Evolutionary conservation across 2,329 filamentous ascomycete species (phyloP).

Genomic region (Curvularia hawaiiensis): DNA sequence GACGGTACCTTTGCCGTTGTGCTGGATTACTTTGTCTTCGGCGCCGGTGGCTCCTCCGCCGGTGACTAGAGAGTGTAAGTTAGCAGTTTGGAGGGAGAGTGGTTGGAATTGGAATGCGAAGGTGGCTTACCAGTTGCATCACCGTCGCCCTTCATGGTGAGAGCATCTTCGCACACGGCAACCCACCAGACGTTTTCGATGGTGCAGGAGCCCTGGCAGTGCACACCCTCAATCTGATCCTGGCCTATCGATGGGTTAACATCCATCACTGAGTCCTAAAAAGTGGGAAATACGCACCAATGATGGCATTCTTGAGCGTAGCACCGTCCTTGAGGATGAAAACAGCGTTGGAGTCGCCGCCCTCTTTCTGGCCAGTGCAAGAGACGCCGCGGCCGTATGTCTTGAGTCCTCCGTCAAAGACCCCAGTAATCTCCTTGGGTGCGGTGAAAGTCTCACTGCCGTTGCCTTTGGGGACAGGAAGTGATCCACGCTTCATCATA

Average conservation of each 20-base stretch:
- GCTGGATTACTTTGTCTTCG: conserved; percentile 51
- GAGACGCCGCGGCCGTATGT: conserved; percentile 40
- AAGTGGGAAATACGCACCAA: conserved; percentile 35
- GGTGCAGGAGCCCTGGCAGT: conserved; percentile 52
- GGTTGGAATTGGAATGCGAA: neutral
- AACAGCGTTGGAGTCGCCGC: conserved; percentile 55
- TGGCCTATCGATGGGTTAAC: conserved; percentile 30
- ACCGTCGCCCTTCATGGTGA: conserved; percentile 40
- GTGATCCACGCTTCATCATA: conserved; percentile 37
- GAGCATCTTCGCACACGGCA: conserved; percentile 48
- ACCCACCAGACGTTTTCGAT: conserved; percentile 51
- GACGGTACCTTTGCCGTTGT: conserved; percentile 50
- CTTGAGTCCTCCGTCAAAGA: conserved; percentile 43
- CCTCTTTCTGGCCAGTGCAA: conserved; percentile 53
- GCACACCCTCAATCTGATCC: conserved; percentile 49
- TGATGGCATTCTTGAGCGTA: conserved; percentile 61
- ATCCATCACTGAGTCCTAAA: neutral
- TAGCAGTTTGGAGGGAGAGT: neutral
- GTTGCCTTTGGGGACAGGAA: conserved; percentile 38
- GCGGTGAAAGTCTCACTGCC: conserved; percentile 35
- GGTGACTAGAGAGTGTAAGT: conserved; percentile 31
- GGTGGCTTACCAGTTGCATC: conserved; percentile 13
- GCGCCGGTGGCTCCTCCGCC: conserved; percentile 49
- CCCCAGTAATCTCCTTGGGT: conserved; percentile 31
- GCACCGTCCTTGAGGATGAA: conserved; percentile 59